These are phyloP conservation scores for Pseudocercospora vitis DNA, from an alignment of 2,329 filamentous ascomycete genomes.

Conservation along the genomic window DNA sequence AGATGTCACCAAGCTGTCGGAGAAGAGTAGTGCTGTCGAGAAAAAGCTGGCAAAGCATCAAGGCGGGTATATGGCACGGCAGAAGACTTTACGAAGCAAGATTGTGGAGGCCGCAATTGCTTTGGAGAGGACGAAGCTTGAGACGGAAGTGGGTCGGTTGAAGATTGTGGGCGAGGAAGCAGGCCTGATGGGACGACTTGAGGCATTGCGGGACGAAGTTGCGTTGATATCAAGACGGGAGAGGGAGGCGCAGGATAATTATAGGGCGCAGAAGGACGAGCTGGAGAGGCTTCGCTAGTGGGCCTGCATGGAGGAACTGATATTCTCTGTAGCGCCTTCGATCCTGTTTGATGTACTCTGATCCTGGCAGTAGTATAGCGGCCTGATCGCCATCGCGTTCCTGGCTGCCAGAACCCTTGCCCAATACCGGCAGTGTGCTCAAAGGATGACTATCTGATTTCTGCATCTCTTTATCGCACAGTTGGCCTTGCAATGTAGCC, in stretches of 20 bases:
- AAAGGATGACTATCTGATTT: no score
- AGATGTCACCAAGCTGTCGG: slow-evolving; percentile 69
- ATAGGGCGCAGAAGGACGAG: slow-evolving; percentile 74
- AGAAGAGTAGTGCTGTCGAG: slow-evolving; percentile 81
- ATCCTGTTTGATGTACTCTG: no score
- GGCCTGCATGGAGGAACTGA: no score
- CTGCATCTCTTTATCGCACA: no score
- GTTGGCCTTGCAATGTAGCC: no score
- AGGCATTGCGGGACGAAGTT: slow-evolving; percentile 78
- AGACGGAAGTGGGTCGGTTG: slow-evolving; percentile 71
- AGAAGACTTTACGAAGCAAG: slow-evolving; percentile 77
- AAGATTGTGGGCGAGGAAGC: slow-evolving; percentile 78
- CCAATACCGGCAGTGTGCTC: no score
- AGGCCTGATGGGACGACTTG: slow-evolving; percentile 70
- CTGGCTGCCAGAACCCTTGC: no score
- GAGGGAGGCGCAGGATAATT: slow-evolving; percentile 86
- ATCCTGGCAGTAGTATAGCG: no score
- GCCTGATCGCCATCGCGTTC: no score
- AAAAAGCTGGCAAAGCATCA: slow-evolving; percentile 88
- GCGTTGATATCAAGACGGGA: slow-evolving; percentile 76
- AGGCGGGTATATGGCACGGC: slow-evolving; percentile 85
- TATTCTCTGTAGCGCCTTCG: no score
- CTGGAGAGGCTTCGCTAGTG: slow-evolving; percentile 42
- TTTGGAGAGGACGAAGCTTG: slow-evolving; percentile 70
- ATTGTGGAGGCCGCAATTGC: slow-evolving; percentile 68